Evolutionary conservation across 495 filamentous ascomycete genomes (phyloP).

Genomic region (Neurospora discreta): DNA sequence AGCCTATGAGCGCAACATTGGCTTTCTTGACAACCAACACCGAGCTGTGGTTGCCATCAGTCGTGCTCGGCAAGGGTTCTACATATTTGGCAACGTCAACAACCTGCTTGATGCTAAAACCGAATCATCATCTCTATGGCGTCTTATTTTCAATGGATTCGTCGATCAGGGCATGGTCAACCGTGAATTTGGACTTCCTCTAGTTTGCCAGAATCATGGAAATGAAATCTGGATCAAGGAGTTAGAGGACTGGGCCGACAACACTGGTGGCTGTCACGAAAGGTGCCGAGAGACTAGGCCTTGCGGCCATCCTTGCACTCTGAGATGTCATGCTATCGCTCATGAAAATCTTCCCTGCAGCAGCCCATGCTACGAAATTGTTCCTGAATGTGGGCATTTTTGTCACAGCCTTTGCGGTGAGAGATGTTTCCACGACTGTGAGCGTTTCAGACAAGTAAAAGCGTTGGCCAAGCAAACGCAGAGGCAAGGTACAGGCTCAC

Average conservation of each 20-base stretch:
- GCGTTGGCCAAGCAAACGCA: neutral
- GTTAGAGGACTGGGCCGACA: conserved; percentile 42
- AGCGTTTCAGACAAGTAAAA: neutral
- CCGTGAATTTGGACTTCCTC: conserved; percentile 18
- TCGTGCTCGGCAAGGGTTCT: conserved; percentile 74
- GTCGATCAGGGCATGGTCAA: conserved; percentile 13
- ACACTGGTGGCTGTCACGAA: conserved; percentile 47
- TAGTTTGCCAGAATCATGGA: conserved; percentile 31
- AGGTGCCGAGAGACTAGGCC: conserved; percentile 34
- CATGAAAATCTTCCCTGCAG: conserved; percentile 54
- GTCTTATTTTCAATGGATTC: conserved; percentile 23
- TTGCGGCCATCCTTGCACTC: conserved; percentile 33
- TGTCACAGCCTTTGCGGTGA: conserved; percentile 33
- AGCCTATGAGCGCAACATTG: conserved; percentile 33
- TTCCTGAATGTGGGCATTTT: conserved; percentile 54
- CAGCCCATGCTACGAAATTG: conserved; percentile 40
- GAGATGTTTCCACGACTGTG: conserved; percentile 25
- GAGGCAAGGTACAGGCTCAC: neutral
- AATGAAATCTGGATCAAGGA: conserved; percentile 25
- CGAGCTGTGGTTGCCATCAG: conserved; percentile 83
- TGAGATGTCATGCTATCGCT: conserved; percentile 41
- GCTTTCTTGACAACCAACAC: conserved; percentile 65
- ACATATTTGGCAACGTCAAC: conserved; percentile 71
- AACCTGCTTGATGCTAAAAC: conserved; percentile 32
- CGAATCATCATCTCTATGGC: conserved; percentile 30